Evolutionary conservation across 2,329 filamentous ascomycete genomes (phyloP), one percentile per base, ranked within the genome.

Genomic region (Fusarium multiceps): DNA sequence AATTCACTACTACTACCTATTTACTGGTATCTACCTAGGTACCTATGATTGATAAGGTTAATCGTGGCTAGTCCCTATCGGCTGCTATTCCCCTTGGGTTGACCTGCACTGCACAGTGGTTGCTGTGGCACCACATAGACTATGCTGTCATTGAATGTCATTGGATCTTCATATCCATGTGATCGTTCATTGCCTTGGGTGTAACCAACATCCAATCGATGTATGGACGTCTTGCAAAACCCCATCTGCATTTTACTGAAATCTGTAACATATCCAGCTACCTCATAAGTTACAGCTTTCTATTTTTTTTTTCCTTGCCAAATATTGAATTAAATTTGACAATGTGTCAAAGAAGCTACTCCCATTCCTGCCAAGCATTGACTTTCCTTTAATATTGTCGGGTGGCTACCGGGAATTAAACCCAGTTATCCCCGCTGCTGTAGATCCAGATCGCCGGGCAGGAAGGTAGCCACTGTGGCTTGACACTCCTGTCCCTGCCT

Each of bases 401-500:
- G 18, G 34, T 69, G 61, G 66, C 61, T 53, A 42, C 23, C 58
- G 46, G 58, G 47, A 70, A 60, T 60, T 57, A 71, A 71, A 46
- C 37, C 23, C 14, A 13, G 45, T 40, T 58, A 68, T 54, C 50
- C 28, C 68, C 68, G 49, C 49, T 25, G 49, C 48, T 28, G 64
- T 59, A 51, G 64, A 69, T 69, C 64, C 58, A 27, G 64, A 69
- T 71, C 67, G 46, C n/a, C 43, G 49, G 37, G 41, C 48, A 46
- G 40, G 42, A 40, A 53, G 56, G 34, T 47, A 54, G 66, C 62
- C 66, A 69, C 62, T 70, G 66, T 69, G 66, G 66, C 66, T 69
- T 53, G 53, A 48, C 20, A 28, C 40, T 27, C 47, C 51, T 20
- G 28, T 48, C 12, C 9, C 13, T 20, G 27, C n/a, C 34, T 53